Base-by-base conservation (phyloP, 202 grass and related monocot species). In the Hordeum pubiflorum region DNA sequence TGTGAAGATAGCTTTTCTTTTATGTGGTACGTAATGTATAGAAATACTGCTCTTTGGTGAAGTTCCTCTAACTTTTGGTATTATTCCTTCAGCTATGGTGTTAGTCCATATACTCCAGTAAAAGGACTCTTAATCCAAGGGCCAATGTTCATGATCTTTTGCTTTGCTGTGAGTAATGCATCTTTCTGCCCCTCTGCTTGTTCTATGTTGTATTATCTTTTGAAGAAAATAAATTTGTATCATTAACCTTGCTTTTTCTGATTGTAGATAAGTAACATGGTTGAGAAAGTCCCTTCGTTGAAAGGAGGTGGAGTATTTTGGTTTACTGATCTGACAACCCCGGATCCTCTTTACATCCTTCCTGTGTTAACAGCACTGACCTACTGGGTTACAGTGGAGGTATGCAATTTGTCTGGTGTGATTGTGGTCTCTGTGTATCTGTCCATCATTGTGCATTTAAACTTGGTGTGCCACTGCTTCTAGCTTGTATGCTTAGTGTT, bases 121-220 rank as follows among this genome's bases (percentile, higher is more conserved):
- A 94, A 93, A 76, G 95, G 90, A 85, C 0, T 93, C 37, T 62
- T 94, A 10, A 88, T 94, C 54, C 88, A 91, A 83, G 90, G 74
- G 64, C 86, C 92, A 69, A 65, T 98, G 50, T 94, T 98, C 74
- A 91, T 93, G 85, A 91, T 90, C 74, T 98, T 98, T 89, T 98
- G 63, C 89, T 91, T 94, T 58, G 95, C 95, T 76, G 92, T 98
- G 88, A 87, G 90, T 86, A 82, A 58, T 55, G 46, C 66, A 57
- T 72, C 22, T 80, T 84, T 12, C 57, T 61, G 10, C 5, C 72
- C 26, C 44, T 79, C 33, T 65, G 38, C 34, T 67, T 83, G 9
- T 41, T 57, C 61, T 52, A 12, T 79, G 62, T 82, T 69, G 20
- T 52, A 52, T 9, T 69, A 43, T 69, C 38, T 24, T 24, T 43